A percentile compares a stretch with the other conserved stretches of the same genome.
Conservation (phyloP, 208 protist genomes). For the Acanthamoeba rhysodes region DNA sequence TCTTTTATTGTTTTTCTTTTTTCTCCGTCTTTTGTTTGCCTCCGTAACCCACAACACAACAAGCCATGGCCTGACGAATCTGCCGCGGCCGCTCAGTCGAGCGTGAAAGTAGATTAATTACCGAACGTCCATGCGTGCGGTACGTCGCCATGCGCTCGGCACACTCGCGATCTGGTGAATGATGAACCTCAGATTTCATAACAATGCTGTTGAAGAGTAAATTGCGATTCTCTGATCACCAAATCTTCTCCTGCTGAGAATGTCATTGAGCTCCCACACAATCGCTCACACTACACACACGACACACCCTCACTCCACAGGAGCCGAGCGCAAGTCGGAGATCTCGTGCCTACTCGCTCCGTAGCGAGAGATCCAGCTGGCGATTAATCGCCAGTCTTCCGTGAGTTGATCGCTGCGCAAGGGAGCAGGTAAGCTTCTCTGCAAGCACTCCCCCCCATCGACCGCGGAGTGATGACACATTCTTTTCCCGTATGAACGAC, state of each 20-base stretch:
- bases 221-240: constrained; percentile 52
- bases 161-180: not conserved
- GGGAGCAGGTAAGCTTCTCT: not conserved
- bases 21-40: not conserved
- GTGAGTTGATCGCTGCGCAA: not conserved
- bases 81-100: not conserved
- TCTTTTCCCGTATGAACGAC: constrained; percentile 54
- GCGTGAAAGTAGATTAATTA: not conserved
- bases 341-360: too few species aligned
- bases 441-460: not conserved
- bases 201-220: not conserved
- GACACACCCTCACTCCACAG: not conserved
- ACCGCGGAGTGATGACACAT: constrained; percentile 7
- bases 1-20: not conserved
- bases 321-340: too few species aligned
- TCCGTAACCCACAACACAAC: not conserved
- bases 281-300: not conserved
- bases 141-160: not conserved
- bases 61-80: not conserved
- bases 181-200: constrained; percentile 34
- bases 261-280: not conserved
- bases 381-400: too few species aligned
- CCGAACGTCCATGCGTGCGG: not conserved
- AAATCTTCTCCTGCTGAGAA: not conserved
- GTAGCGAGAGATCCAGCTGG: too few species aligned